These are phyloP conservation scores for Jaltomata sinuosa DNA, from an alignment of 257 asterid genomes.

Conservation along the genomic window DNA sequence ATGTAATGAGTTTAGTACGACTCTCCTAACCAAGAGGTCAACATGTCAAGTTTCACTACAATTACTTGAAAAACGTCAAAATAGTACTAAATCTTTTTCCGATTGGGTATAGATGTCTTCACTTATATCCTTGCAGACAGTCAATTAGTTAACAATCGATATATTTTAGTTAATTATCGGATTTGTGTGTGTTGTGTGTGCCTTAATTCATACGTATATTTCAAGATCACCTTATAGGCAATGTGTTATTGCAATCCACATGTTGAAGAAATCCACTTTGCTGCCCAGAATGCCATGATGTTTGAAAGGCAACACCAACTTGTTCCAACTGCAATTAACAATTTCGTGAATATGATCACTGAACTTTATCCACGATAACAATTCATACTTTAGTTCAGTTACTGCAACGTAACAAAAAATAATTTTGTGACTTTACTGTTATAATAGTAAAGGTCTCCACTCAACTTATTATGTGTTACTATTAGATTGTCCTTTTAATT, in stretches of 20 bases:
- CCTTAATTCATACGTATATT: neutral
- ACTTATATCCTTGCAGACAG: neutral
- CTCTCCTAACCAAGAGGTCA: neutral
- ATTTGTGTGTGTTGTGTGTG: neutral
- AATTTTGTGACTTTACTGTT: neutral
- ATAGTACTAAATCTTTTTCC: neutral
- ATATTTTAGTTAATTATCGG: neutral
- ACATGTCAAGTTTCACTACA: neutral
- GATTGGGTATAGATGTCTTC: neutral
- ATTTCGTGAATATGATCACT: neutral
- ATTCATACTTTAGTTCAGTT: neutral
- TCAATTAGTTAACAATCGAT: neutral
- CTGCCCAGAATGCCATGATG: conserved; percentile 15
- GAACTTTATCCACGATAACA: neutral
- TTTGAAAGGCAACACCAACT: conserved; percentile 2
- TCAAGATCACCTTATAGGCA: conserved; percentile 10
- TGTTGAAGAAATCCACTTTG: conserved; percentile 13
- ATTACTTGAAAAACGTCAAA: neutral
- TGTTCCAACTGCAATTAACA: conserved; percentile 17
- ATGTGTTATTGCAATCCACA: conserved; percentile 8
- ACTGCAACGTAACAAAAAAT: neutral
- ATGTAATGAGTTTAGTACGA: neutral
- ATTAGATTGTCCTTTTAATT: neutral
- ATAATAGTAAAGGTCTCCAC: too few relatives aligned
- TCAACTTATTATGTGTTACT: too few relatives aligned